A percentile compares a stretch with the other conserved stretches of the same genome.
These are phyloP conservation scores for Mycena amicta DNA, from an alignment of 768 basidiomycete species.

Conservation along the genomic window DNA sequence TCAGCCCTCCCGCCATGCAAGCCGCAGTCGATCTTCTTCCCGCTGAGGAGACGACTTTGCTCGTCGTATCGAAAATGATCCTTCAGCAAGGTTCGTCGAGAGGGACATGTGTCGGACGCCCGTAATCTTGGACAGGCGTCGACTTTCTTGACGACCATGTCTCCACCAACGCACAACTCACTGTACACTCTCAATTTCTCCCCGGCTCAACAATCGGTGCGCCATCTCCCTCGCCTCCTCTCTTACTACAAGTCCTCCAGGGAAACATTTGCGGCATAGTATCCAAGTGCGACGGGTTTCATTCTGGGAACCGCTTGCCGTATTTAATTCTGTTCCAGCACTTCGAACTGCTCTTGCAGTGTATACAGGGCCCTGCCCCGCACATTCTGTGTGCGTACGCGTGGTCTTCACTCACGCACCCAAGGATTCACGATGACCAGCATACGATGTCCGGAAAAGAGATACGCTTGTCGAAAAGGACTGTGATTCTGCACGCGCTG, in stretches of 20 bases:
- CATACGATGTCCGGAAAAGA: constrained; percentile 75
- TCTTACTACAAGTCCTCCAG: constrained; percentile 39
- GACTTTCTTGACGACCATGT: constrained; percentile 70
- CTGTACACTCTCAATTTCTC: constrained; percentile 66
- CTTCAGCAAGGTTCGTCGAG: constrained; percentile 62
- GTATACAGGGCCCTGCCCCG: constrained; percentile 46
- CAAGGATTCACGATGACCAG: neutral
- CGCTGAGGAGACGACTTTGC: constrained; percentile 37
- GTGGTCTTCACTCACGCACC: neutral
- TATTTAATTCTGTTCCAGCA: constrained; percentile 87
- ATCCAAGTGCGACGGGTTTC: too few species aligned
- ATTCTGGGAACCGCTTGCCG: too few species aligned
- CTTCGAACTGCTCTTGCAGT: constrained; percentile 67
- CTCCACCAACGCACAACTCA: constrained; percentile 69
- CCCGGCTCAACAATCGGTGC: constrained; percentile 89
- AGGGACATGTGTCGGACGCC: too few species aligned
- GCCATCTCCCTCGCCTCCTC: constrained; percentile 6
- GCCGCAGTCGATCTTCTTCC: constrained; percentile 22
- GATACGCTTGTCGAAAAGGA: constrained; percentile 86
- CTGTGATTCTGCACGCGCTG: constrained; percentile 57
- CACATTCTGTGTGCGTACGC: constrained; percentile 45
- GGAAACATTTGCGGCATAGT: constrained; percentile 86
- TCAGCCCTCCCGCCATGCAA: constrained; percentile 18
- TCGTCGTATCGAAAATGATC: constrained; percentile 68
- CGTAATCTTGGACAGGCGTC: too few species aligned